Conservation (phyloP, 2,329 filamentous ascomycete species). For the Tolypocladium tundrense region DNA sequence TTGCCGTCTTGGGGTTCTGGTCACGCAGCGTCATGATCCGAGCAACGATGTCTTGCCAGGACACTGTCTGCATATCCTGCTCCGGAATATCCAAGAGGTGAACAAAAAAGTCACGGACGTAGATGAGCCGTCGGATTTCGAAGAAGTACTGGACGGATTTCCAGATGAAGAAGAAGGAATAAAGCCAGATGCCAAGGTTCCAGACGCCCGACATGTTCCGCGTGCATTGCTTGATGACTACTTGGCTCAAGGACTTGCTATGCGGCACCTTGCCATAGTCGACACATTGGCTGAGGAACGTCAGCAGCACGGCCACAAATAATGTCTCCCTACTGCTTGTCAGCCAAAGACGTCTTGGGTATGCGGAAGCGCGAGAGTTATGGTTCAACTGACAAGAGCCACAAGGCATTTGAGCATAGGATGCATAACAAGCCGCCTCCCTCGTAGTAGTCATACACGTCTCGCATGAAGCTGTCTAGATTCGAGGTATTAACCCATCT, state of each 20-base stretch:
- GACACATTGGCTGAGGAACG: conserved; percentile 77
- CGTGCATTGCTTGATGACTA: conserved; percentile 65
- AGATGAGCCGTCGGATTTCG: conserved; percentile 60
- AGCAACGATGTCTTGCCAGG: conserved; percentile 84
- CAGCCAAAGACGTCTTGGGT: neutral
- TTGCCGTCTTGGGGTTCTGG: conserved; percentile 70
- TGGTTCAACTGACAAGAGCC: conserved; percentile 51
- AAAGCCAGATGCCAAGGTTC: conserved; percentile 73
- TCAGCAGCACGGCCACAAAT: conserved; percentile 74
- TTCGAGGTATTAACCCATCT: conserved; percentile 88
- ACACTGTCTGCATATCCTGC: conserved; percentile 84
- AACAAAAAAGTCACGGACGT: conserved; percentile 78
- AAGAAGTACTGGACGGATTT: conserved; percentile 65
- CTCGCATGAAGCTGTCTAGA: conserved; percentile 75
- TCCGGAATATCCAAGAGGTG: conserved; percentile 72
- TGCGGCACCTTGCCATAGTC: conserved; percentile 67
- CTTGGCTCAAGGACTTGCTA: conserved; percentile 43
- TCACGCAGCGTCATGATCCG: conserved; percentile 78
- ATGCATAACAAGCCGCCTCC: conserved; percentile 82
- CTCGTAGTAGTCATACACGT: conserved; percentile 78
- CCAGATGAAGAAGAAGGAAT: conserved; percentile 76
- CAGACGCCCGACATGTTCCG: conserved; percentile 62
- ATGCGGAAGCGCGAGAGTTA: neutral
- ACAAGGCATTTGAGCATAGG: conserved; percentile 58
- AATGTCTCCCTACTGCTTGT: conserved; percentile 52